Evolutionary conservation across 2,329 filamentous ascomycete species (phyloP).

Genomic region (Fusarium paranaense): DNA sequence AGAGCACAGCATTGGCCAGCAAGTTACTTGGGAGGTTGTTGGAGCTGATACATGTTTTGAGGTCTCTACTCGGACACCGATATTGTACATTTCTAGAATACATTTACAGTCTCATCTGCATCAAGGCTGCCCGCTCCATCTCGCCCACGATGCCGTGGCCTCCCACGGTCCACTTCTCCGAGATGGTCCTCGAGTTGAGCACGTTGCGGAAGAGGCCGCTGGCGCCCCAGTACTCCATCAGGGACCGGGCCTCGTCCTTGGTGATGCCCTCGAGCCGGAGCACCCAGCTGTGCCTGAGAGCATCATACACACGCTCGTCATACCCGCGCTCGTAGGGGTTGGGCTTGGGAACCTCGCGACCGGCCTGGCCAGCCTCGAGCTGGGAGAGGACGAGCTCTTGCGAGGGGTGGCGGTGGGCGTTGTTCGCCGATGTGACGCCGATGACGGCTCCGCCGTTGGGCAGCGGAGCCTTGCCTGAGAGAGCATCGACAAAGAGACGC

Average conservation of each 20-base stretch:
- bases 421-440: conserved; percentile 79
- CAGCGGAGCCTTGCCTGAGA: conserved; percentile 69
- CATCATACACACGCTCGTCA: conserved; percentile 67
- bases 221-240: conserved; percentile 94
- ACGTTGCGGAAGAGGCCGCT: conserved; percentile 81
- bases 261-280: conserved; percentile 75
- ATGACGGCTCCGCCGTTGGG: conserved; percentile 84
- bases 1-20: not conserved
- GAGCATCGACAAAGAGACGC: conserved; percentile 77
- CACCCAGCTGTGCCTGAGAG: conserved; percentile 62
- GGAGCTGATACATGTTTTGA: conserved; percentile 26
- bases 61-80: conserved; percentile 35
- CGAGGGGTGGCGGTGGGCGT: conserved; percentile 72
- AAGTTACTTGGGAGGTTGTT: not conserved
- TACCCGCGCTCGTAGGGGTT: conserved; percentile 69
- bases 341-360: conserved; percentile 52
- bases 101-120: conserved; percentile 60
- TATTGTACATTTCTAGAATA: conserved; percentile 47
- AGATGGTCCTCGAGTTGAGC: conserved; percentile 77
- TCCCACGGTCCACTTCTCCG: conserved; percentile 85
- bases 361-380: conserved; percentile 58
- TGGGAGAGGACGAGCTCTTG: conserved; percentile 76
- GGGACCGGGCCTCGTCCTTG: conserved; percentile 78
- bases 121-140: conserved; percentile 76
- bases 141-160: conserved; percentile 87